These are phyloP conservation scores for Aspergillus ochraceus DNA, from an alignment of 2,329 filamentous ascomycete genomes.

Conservation along the genomic window DNA sequence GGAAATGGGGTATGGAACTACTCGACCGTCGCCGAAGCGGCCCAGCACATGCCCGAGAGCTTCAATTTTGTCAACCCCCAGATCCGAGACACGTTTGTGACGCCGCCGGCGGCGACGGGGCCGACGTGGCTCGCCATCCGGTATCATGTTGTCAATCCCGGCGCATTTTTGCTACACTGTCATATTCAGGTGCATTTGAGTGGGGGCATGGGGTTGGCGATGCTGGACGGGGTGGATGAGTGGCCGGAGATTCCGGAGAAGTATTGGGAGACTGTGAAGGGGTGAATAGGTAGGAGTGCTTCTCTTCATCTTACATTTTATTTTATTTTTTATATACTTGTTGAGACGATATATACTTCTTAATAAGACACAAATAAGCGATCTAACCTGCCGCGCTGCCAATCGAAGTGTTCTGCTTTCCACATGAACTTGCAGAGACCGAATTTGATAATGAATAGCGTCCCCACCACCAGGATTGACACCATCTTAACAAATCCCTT, in stretches of 20 bases:
- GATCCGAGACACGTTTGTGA: slow-evolving; percentile 52
- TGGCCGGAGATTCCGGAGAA: slow-evolving; percentile 31
- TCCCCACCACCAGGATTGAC: too few species aligned
- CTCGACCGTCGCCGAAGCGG: slow-evolving; percentile 55
- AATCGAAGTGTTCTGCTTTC: too few species aligned
- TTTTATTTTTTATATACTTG: too few species aligned
- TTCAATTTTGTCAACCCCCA: slow-evolving; percentile 62
- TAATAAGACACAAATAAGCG: too few species aligned
- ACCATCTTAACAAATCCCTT: too few species aligned
- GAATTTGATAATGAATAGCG: too few species aligned
- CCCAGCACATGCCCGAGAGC: slow-evolving; percentile 43
- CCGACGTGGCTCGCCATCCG: slow-evolving; percentile 53
- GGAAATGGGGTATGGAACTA: slow-evolving; percentile 55
- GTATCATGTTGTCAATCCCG: slow-evolving; percentile 56
- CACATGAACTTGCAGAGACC: too few species aligned
- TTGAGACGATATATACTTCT: too few species aligned
- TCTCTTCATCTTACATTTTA: too few species aligned
- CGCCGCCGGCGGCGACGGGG: slow-evolving; percentile 31
- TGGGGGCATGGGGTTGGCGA: slow-evolving; percentile 57
- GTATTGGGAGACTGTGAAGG: slow-evolving; percentile 14
- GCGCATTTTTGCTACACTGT: slow-evolving; percentile 58
- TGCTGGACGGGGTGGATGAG: slow-evolving; percentile 45
- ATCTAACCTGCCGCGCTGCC: too few species aligned
- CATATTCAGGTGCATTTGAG: slow-evolving; percentile 56
- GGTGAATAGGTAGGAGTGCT: not conserved